Evolutionary conservation across 768 basidiomycete species (phyloP), one percentile per base, ranked within the genome.

Genomic region (Neoboletus magnificus): DNA sequence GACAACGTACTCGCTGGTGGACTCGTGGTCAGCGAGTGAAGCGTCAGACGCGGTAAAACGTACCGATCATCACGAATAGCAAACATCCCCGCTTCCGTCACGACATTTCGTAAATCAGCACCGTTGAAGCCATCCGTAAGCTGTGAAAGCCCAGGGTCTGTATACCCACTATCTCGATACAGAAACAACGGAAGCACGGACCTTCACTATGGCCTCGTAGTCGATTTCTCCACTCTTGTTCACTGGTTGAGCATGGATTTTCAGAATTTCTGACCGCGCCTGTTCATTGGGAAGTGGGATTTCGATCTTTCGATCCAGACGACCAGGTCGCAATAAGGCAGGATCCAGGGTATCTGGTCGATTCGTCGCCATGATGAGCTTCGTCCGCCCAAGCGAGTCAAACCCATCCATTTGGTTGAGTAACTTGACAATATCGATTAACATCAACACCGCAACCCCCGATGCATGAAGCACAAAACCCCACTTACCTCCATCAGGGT

Each of bases 331-430:
- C 52, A 99, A 81, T 23, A 99, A 84, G 15, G 96, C 96, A 15
- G 97, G 97, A 73, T 98, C 97, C 33, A 98, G 83, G 2, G 95
- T 98, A 71, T 99, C 97, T 0, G 97, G 97, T 67, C 97, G 82
- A 77, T 98, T 99, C 25, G 97, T 99, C n/a, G 97, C 97, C 93
- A 98, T 98, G 71, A 99, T 99, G 50, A 98, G 82, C 73, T 98
- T 98, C 33, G 95, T 98, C 61, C 79, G 80, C 43, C 97, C 97
- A 29, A 99, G 79, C 16, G 96, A 93, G 73, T 98, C 97, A 76
- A 99, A 99, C 23, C 97, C 97, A 70, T 99, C 97, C 93, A 99
- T 97, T 74, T 98, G 96, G 68, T 98, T 98, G 32, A 99, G 82
- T 25, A 99, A 79, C 93, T 96, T 64, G 16, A 40, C 29, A n/a